Base-by-base conservation (phyloP, 495 filamentous ascomycete species). In the Sabuloglossum arenarium region DNA sequence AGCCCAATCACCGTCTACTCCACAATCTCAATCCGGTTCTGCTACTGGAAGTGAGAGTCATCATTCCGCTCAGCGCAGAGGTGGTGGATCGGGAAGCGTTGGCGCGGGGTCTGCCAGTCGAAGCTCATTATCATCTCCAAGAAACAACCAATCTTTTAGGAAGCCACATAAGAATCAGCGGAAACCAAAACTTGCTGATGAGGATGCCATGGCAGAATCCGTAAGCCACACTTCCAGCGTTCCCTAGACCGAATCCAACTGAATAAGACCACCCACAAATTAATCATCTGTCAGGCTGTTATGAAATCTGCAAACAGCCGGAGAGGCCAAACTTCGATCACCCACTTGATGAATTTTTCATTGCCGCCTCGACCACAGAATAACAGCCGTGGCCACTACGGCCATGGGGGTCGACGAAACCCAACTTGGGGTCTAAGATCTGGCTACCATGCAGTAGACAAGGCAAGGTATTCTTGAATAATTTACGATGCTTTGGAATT, bases 321-420 rank as follows among this genome's bases (percentile, higher is more conserved):
- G 32, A 84, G 90, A 59, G 93, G 90, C 59, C 91, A 95, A 61
- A 95, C 86, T 39, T 93, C 86, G 62, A 97, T 98, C 64, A 96
- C 91, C 19, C 91, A 98, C 68, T 69, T 98, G 28, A 85, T 98
- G 79, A 93, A 87, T 67, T 91, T 94, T 65, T 79, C 83, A 42
- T 73, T 88, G 32, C 85, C 90, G 19, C 84, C 88, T 37, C 78
- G 86, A 34, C 85, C 79, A 25, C 73, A 83, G 60, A 74, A 80
- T 58, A 68, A 81, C 50, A 70, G 78, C n/a, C 66, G 73, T 37
- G 70, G 72, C 34, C 69, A 77, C 63, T 57, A 74, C 32, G 71
- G 72, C 32, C 70, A 77, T 64, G 71, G 71, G 72, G 62, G 61
- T 16, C 62, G 77, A 60, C 71, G 85, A 54, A 81, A 85, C 66